These are phyloP conservation scores for Nidula niveotomentosa DNA, from an alignment of 1,284 basidiomycete genomes.

Conservation along the genomic window DNA sequence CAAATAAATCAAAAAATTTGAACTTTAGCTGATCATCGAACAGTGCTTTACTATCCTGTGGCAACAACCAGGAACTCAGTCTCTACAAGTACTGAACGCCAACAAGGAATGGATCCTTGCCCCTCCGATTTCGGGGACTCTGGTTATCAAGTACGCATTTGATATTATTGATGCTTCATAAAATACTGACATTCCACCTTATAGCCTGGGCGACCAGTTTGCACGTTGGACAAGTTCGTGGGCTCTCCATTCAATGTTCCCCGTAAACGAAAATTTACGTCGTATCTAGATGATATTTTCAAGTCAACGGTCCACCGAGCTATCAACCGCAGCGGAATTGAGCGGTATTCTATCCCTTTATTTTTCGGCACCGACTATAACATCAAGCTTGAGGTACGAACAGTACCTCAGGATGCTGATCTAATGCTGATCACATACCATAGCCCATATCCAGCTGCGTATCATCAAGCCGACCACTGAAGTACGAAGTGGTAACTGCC, in stretches of 20 bases:
- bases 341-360: slow-evolving; percentile 69
- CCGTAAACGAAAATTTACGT: neutral
- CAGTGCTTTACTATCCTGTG: slow-evolving; percentile 77
- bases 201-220: slow-evolving; percentile 74
- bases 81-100: slow-evolving; percentile 69
- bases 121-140: slow-evolving; percentile 54
- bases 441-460: slow-evolving; percentile 74
- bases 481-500: slow-evolving; percentile 63
- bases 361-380: slow-evolving; percentile 71
- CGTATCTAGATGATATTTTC: slow-evolving; percentile 68
- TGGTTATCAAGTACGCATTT: slow-evolving; percentile 67
- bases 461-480: slow-evolving; percentile 55
- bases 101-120: slow-evolving; percentile 66
- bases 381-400: slow-evolving; percentile 53
- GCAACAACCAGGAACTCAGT: slow-evolving; percentile 61
- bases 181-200: no score
- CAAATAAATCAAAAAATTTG: slow-evolving; percentile 32
- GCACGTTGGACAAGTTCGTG: slow-evolving; percentile 74
- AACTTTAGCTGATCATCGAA: no score
- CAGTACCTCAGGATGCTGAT: neutral
- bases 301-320: slow-evolving; percentile 78
- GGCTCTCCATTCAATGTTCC: neutral
- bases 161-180: neutral
- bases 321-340: slow-evolving; percentile 59
- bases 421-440: slow-evolving; percentile 5